Base-by-base conservation (phyloP, 176 grass and related monocot species). In the Chloris gayana region DNA sequence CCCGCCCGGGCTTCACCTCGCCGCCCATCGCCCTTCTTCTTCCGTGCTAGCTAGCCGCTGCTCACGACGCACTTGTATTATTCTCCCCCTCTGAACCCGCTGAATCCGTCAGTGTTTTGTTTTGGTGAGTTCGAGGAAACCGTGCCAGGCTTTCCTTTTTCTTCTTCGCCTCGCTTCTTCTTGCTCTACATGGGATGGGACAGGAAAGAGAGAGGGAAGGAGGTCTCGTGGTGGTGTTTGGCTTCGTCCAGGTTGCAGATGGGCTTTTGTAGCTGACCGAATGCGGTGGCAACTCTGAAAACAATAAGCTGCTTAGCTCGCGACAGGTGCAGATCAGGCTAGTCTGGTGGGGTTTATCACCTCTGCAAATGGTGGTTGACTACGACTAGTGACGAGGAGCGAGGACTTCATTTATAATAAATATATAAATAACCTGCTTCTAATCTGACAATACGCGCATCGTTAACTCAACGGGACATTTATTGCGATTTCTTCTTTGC, bases 1-100 rank as follows among this genome's bases (percentile, higher is more conserved):
- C 60, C 59, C 66, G 82, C 18, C 57, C 51, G 11, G 41, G 69
- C 83, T 78, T 86, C 84, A 68, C 69, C 74, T 87, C 77, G 79
- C 61, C 49, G 11, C 82, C 78, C 83, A 72, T 89, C 27, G 64
- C 11, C 1, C 3, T 38, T 4, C 41, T 2, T 69, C 15, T 17
- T 13, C 66, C 10, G 0, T 58, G 6, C 51, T 58, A 12, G 1
- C n/a, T 45, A 19, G 38, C n/a, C n/a, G 0, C 51, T 17, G 21
- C 0, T 44, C 42, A 2, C 72, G 0, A 2, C 22, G 22, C 17
- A 25, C 22, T 47, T 35, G 9, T 10, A 47, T 41, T 29, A 62
- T 46, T 49, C n/a, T 57, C 47, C 76, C 76, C 25, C 35, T 57
- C 70, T 68, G 46, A 12, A 56, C 8, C 76, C 4, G 50, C 17